phyloP scores from a whole-genome alignment of 805 yeast genomes.

The Hagleromyces aurorensis region DNA sequence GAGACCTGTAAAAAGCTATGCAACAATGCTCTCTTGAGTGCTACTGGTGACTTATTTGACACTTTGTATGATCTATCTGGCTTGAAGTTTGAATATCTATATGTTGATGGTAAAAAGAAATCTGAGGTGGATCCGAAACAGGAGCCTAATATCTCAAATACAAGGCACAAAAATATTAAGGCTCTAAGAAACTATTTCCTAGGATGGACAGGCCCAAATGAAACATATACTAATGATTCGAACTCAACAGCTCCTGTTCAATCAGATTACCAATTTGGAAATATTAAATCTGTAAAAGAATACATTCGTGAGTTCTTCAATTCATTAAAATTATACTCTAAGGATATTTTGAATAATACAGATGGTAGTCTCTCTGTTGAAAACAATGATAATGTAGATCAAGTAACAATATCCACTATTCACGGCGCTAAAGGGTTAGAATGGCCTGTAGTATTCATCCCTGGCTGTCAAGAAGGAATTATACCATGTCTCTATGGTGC shows the following conservation, averaged over 20 bases:
- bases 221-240: background rate
- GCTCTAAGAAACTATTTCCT: constrained; percentile 20
- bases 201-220: constrained; percentile 8
- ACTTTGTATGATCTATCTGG: constrained; percentile 27
- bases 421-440: constrained; percentile 93
- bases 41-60: constrained; percentile 21
- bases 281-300: constrained; percentile 3
- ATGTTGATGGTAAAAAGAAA: constrained; percentile 22
- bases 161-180: constrained; percentile 24
- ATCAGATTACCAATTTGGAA: constrained; percentile 1
- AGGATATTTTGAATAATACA: constrained; percentile 13
- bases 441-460: constrained; percentile 88
- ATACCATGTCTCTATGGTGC: constrained; percentile 52
- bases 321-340: constrained; percentile 32
- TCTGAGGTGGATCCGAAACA: constrained; percentile 12
- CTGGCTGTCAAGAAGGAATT: constrained; percentile 58
- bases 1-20: constrained; percentile 14
- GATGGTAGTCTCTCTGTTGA: too few species aligned
- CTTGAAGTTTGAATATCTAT: constrained; percentile 20
- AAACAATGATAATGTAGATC: constrained; percentile 12
- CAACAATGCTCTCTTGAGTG: constrained; percentile 6
- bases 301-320: constrained; percentile 30
- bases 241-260: background rate
- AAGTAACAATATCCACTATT: constrained; percentile 64
- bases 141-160: constrained; percentile 18